A percentile compares a stretch with the other conserved stretches of the same genome.
These are phyloP conservation scores for Rutstroemia sp. DNA, from an alignment of 2,329 filamentous ascomycete species.

Conservation along the genomic window DNA sequence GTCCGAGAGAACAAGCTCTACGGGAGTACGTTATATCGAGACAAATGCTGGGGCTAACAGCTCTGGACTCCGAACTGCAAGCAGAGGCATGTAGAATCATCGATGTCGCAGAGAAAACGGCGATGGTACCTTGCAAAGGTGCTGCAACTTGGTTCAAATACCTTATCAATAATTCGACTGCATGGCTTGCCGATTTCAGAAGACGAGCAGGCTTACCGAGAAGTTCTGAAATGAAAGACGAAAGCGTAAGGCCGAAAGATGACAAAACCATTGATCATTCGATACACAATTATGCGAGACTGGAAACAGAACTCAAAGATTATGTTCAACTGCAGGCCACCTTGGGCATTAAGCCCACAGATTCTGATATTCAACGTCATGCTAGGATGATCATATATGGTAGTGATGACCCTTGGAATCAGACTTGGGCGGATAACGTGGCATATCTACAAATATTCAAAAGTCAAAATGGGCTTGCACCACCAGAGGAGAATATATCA, in stretches of 20 bases:
- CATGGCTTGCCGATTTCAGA: conserved; percentile 51
- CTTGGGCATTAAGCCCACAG: conserved; percentile 41
- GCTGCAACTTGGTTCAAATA: conserved; percentile 49
- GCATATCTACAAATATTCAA: conserved; percentile 48
- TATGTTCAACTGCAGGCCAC: conserved; percentile 41
- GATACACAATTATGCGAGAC: conserved; percentile 45
- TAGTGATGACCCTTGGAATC: conserved; percentile 56
- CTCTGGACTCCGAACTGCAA: conserved; percentile 54
- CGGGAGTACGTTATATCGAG: conserved; percentile 20
- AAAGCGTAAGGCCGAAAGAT: conserved; percentile 43
- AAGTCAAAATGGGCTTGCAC: conserved; percentile 22
- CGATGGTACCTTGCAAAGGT: conserved; percentile 21
- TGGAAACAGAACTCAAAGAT: conserved; percentile 49
- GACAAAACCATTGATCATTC: conserved; percentile 50
- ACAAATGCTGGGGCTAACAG: conserved; percentile 44
- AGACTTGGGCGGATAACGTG: conserved; percentile 51
- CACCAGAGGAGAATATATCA: conserved; percentile 13
- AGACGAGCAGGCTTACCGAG: conserved; percentile 50
- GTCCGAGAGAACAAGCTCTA: conserved; percentile 20
- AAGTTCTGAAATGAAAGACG: conserved; percentile 46
- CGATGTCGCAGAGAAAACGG: conserved; percentile 43
- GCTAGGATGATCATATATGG: conserved; percentile 57
- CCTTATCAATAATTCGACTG: conserved; percentile 40
- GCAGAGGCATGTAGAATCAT: conserved; percentile 51
- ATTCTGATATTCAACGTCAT: conserved; percentile 48